Evolutionary conservation across 2,329 filamentous ascomycete species (phyloP), one percentile per base, ranked within the genome.

Genomic region (Huntiella bhutanensis): DNA sequence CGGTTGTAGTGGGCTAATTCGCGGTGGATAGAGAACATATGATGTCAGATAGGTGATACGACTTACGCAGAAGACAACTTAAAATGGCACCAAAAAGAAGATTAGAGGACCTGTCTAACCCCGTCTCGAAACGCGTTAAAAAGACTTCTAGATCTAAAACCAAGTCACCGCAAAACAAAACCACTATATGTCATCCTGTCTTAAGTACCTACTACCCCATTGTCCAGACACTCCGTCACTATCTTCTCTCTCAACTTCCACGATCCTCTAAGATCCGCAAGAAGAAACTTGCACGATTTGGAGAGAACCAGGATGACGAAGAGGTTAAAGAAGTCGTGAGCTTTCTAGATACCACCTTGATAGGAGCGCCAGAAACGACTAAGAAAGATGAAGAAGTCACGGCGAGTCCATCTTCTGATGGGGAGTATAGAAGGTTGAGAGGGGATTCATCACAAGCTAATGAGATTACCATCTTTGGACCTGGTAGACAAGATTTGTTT

Each of bases 151-250:
- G 5, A 28, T 28, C 22, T 28, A 8, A 28, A 8, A 28, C 5
- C 22, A 32, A 41, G n/a, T 7, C 22, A 32, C 22, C 22, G n/a
- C 11, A 8, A 33, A 41, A 41, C 12, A 13, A 41, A 32, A 41
- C 28, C n/a, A 41, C 17, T n/a, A n/a, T 15, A 32, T 7, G 5
- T 17, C 41, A 43, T 35, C 41, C 17, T 5, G 45, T 50, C 1
- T 36, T 50, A 5, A 44, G 48, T 33, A 41, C 43, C 28, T 82
- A 79, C 61, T 93, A 86, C 60, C 62, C 69, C 5, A 61, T 68
- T 41, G 70, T 86, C 10, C 59, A 74, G 47, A 77, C 77, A 0
- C 64, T 94, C 48, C 76, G 84, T 54, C 68, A 80, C 49, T 82
- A 84, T 62, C 64, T 87, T 35, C 64, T 87, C 41, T 64, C 65